Evolutionary conservation across 768 basidiomycete genomes (phyloP), one percentile per base, ranked within the genome.

Genomic region (Polyporus arcularius): DNA sequence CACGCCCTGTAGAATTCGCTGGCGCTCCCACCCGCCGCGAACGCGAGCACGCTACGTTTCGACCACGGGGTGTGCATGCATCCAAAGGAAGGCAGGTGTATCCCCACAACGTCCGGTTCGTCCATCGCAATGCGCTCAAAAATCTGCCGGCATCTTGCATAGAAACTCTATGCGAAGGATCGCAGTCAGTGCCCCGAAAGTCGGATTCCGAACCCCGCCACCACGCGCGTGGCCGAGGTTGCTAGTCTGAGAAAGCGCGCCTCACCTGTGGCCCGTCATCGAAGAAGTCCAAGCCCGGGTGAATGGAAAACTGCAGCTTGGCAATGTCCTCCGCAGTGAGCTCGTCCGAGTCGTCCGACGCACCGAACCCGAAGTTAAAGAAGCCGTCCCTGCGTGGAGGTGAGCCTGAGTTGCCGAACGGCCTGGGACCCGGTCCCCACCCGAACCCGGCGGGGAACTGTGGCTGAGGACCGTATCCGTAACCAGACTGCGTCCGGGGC

Each of bases 141-240:
- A 26, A 46, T 14, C 16, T 11, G n/a, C 58, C 51, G 43, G 58
- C 51, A 47, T 46, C 5, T 43, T 26, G 58, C 57, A 40, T 42
- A 55, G 31, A 55, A 4, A 32, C 43, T 55, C 31, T 26, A 38
- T 21, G 21, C 18, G 12, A 26, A 7, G 46, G 14, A 12, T 21
- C 18, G n/a, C 46, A 48, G 14, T 48, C 8, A 28, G 46, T 14
- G 5, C 14, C 14, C 21, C 46, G 46, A 30, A 12, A 1, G 6
- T 35, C 35, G 35, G 35, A 35, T 35, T 3, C 35, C 35, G 35
- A 35, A 35, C 7, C 35, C 35, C 4, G 10, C 15, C 15, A 30
- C 16, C 43, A n/a, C 38, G 35, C 54, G 45, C 42, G 32, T 46
- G 43, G 30, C 38, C 30, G 42, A 16, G 9, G 42, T n/a, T 14